These are phyloP conservation scores for Abrus pulchellus DNA, from an alignment of 306 rosid species.

Conservation along the genomic window DNA sequence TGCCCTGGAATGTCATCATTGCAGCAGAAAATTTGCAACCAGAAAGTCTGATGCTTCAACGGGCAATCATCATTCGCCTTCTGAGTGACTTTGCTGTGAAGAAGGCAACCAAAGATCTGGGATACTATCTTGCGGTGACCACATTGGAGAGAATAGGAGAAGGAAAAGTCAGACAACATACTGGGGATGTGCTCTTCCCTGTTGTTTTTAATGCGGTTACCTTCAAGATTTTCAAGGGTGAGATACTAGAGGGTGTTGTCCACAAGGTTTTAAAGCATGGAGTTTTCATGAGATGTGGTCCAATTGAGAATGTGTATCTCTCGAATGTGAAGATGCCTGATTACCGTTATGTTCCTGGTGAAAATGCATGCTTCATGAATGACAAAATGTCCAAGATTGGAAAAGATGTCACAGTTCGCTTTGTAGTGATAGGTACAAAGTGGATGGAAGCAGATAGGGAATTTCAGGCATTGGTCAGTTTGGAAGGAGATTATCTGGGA, in stretches of 20 bases:
- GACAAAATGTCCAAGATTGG: conserved; percentile 70
- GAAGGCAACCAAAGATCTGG: conserved; percentile 80
- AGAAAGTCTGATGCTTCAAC: conserved; percentile 75
- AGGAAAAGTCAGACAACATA: conserved; percentile 79
- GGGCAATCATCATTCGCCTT: conserved; percentile 67
- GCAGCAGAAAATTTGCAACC: conserved; percentile 72
- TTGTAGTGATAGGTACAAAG: conserved; percentile 83
- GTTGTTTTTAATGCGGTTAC: conserved; percentile 73
- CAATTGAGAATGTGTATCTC: conserved; percentile 76
- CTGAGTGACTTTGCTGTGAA: conserved; percentile 71
- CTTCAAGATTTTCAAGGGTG: conserved; percentile 86
- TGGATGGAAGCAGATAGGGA: conserved; percentile 94
- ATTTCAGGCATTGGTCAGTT: conserved; percentile 86
- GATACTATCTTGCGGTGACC: conserved; percentile 78
- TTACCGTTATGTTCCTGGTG: conserved; percentile 71
- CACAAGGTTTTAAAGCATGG: conserved; percentile 91
- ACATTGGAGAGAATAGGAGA: conserved; percentile 79
- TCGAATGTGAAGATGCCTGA: conserved; percentile 81
- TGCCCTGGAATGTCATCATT: conserved; percentile 82
- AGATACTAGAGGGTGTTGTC: conserved; percentile 78
- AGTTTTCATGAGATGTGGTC: conserved; percentile 84
- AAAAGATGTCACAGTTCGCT: conserved; percentile 67
- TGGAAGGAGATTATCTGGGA: conserved; percentile 89
- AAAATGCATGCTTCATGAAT: conserved; percentile 73
- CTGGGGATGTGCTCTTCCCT: conserved; percentile 88